Evolutionary conservation across 495 filamentous ascomycete genomes (phyloP).

Genomic region (Friedmanniomyces endolithicus): DNA sequence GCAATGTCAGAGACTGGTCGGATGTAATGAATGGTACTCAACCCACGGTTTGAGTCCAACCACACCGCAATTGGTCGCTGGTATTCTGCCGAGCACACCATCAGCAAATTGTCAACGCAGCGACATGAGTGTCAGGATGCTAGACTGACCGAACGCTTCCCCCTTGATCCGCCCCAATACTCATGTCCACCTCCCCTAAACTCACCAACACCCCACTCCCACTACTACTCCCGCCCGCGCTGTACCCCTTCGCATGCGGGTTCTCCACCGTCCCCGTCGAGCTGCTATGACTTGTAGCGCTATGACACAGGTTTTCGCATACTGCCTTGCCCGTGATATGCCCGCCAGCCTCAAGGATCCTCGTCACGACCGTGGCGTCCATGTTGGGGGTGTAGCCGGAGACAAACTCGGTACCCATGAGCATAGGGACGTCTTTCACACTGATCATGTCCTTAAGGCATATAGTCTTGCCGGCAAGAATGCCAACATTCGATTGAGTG

Average conservation of each 20-base stretch:
- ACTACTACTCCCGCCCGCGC: constrained; percentile 44
- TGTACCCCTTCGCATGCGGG: constrained; percentile 31
- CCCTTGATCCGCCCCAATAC: constrained; percentile 50
- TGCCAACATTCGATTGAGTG: constrained; percentile 3
- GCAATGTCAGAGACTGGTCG: neutral
- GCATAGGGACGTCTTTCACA: constrained; percentile 24
- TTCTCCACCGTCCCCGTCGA: constrained; percentile 33
- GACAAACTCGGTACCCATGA: constrained; percentile 24
- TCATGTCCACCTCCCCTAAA: constrained; percentile 39
- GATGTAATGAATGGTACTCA: neutral
- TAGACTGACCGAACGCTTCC: constrained; percentile 38
- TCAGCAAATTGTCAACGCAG: neutral
- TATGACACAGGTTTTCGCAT: constrained; percentile 35
- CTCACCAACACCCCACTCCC: constrained; percentile 45
- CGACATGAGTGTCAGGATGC: too few species aligned
- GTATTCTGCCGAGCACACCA: constrained; percentile 31
- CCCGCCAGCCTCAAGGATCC: constrained; percentile 34
- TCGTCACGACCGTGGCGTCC: constrained; percentile 36
- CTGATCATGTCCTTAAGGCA: constrained; percentile 26
- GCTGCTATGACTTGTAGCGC: constrained; percentile 25
- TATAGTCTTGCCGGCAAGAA: constrained; percentile 22
- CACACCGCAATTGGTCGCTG: constrained; percentile 30
- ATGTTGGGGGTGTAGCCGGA: constrained; percentile 22
- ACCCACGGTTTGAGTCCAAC: constrained; percentile 30
- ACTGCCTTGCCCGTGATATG: constrained; percentile 28